These are phyloP conservation scores for Pistacia integerrima DNA, from an alignment of 345 rosid genomes.

Conservation along the genomic window DNA sequence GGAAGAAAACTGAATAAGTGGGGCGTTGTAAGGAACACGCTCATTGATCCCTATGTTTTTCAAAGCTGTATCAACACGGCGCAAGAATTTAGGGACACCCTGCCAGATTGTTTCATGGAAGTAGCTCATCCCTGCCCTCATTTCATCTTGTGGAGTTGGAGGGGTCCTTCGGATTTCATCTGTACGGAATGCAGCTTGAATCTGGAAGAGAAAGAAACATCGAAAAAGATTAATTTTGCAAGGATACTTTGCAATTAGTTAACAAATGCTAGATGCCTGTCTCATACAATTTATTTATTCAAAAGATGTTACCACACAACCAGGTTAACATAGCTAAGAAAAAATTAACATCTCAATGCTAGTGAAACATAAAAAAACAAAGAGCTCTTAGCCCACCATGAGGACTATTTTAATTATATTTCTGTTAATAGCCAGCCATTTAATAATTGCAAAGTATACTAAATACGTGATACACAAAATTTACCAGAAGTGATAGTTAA, in stretches of 20 bases:
- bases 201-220: conserved; percentile 38
- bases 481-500: neutral
- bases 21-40: conserved; percentile 96
- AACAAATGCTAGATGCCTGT: too few relatives aligned
- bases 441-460: neutral
- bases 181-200: conserved; percentile 99
- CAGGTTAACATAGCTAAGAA: too few relatives aligned
- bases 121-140: conserved; percentile 99
- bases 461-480: neutral
- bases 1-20: conserved; percentile 96
- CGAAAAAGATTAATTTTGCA: neutral
- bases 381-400: neutral
- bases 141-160: conserved; percentile 99
- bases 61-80: conserved; percentile 97
- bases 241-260: neutral
- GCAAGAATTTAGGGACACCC: conserved; percentile 97
- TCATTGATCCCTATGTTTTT: conserved; percentile 93
- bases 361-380: neutral
- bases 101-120: conserved; percentile 99
- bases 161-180: conserved; percentile 99
- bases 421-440: neutral
- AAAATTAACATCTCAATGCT: neutral
- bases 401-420: neutral
- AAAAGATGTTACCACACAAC: neutral
- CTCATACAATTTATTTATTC: neutral